Percentiles rank a stretch among this genome's conserved stretches.
phyloP scores from a whole-genome alignment of 306 rosid genomes.

The Fragaria iinumae region DNA sequence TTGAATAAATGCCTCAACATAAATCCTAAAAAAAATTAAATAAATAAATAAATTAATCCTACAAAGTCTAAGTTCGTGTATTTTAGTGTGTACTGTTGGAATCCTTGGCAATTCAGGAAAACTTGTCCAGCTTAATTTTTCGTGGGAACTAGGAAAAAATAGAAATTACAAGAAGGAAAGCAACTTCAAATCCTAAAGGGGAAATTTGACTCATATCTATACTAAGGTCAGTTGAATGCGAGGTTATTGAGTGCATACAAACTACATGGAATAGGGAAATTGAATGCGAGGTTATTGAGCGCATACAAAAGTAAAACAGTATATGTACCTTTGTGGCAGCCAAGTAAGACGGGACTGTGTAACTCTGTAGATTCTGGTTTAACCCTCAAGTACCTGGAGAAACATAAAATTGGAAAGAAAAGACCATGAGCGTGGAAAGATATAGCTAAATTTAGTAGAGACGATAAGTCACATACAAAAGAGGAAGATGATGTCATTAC shows the following conservation, averaged over 20 bases:
- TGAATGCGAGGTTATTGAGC: background rate
- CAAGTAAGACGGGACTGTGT: background rate
- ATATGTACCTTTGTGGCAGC: conserved; percentile 1
- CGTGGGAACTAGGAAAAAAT: background rate
- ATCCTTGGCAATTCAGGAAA: background rate
- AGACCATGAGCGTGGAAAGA: background rate
- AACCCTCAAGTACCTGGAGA: conserved; percentile 6
- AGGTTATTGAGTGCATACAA: background rate
- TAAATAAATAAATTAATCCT: too few species aligned
- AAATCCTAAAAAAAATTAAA: too few species aligned
- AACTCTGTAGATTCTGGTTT: conserved; percentile 3
- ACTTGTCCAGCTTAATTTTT: background rate
- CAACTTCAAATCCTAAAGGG: conserved; percentile 1
- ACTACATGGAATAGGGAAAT: background rate
- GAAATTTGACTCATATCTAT: background rate
- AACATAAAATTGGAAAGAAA: conserved; percentile 3
- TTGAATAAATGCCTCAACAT: background rate
- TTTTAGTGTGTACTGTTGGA: background rate
- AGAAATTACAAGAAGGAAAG: background rate
- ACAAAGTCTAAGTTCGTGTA: background rate
- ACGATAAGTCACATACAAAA: background rate
- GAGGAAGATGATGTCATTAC: background rate
- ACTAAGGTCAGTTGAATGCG: background rate
- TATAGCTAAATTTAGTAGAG: too few species aligned
- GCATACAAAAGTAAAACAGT: background rate